Conservation (phyloP, 331 rosid species). For the Phaseolus coccineus region DNA sequence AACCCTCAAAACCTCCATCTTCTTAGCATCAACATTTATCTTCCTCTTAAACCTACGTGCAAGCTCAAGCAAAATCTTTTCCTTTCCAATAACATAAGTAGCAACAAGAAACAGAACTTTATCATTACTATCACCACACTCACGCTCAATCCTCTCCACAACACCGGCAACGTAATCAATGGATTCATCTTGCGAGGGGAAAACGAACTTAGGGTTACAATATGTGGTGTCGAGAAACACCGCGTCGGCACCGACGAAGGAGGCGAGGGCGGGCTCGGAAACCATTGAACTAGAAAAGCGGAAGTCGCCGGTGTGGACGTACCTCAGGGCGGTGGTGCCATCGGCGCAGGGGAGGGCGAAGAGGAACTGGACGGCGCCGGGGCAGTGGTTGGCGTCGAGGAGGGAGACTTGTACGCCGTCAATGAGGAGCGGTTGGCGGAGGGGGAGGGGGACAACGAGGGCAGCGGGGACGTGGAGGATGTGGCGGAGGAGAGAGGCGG, state of each 20-base stretch:
- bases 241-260: constrained; percentile 72
- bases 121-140: constrained; percentile 43
- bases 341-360: constrained; percentile 55
- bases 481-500: constrained; percentile 62
- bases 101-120: constrained; percentile 83
- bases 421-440: constrained; percentile 50
- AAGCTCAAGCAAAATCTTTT: constrained; percentile 85
- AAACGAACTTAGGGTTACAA: constrained; percentile 80
- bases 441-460: constrained; percentile 62
- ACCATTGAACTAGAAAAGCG: constrained; percentile 65
- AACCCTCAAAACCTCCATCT: constrained; percentile 75
- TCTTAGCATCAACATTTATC: constrained; percentile 71
- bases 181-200: constrained; percentile 78
- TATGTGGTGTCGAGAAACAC: constrained; percentile 86
- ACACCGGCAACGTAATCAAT: constrained; percentile 62
- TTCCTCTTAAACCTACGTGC: constrained; percentile 67
- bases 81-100: constrained; percentile 90
- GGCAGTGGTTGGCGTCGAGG: constrained; percentile 86
- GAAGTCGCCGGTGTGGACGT: constrained; percentile 92
- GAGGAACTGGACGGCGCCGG: constrained; percentile 89
- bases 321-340: constrained; percentile 48
- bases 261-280: constrained; percentile 49
- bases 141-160: constrained; percentile 51
- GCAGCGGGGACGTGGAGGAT: constrained; percentile 60
- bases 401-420: constrained; percentile 68